Percentiles rank a stretch among this genome's conserved stretches.
Evolutionary conservation across 768 basidiomycete genomes (phyloP).

Genomic region (Tulasnella sp.): DNA sequence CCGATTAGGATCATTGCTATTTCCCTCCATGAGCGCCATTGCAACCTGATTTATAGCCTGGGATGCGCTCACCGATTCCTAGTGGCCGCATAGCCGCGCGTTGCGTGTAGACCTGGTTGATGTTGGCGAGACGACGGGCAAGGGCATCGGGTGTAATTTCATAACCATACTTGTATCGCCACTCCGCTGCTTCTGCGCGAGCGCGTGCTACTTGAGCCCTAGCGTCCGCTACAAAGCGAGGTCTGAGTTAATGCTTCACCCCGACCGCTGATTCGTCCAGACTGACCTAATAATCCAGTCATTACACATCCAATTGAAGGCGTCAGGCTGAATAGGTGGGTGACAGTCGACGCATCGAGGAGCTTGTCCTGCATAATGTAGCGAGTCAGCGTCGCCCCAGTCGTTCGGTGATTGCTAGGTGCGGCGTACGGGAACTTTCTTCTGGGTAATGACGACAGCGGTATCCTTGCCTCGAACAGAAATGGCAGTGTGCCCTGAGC

Average conservation of each 20-base stretch:
- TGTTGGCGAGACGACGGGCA: slow-evolving; percentile 88
- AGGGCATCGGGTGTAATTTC: slow-evolving; percentile 98
- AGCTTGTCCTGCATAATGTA: slow-evolving; percentile 73
- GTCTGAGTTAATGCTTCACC: background rate
- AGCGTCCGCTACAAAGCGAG: slow-evolving; percentile 64
- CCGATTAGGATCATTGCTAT: slow-evolving; percentile 95
- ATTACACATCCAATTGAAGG: slow-evolving; percentile 96
- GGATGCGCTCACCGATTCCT: slow-evolving; percentile 66
- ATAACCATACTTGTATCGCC: slow-evolving; percentile 94
- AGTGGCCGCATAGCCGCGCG: slow-evolving; percentile 93
- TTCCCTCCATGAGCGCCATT: background rate
- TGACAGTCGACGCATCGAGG: slow-evolving; percentile 86
- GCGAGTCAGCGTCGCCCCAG: background rate
- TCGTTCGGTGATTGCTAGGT: background rate
- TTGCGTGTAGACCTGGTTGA: slow-evolving; percentile 99
- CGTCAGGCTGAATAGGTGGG: slow-evolving; percentile 93
- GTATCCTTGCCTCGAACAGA: slow-evolving; percentile 92
- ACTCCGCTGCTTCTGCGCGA: slow-evolving; percentile 80
- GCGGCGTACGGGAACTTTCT: slow-evolving; percentile 85
- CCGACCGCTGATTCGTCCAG: background rate
- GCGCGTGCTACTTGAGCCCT: slow-evolving; percentile 82
- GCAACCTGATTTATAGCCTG: background rate
- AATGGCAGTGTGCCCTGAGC: slow-evolving; percentile 89
- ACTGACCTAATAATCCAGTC: slow-evolving; percentile 89
- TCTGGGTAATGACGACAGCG: slow-evolving; percentile 92